Percentiles rank a stretch among this genome's conserved stretches.
phyloP scores from a whole-genome alignment of 2,329 filamentous ascomycete species.

The Sporothrix phasma region DNA sequence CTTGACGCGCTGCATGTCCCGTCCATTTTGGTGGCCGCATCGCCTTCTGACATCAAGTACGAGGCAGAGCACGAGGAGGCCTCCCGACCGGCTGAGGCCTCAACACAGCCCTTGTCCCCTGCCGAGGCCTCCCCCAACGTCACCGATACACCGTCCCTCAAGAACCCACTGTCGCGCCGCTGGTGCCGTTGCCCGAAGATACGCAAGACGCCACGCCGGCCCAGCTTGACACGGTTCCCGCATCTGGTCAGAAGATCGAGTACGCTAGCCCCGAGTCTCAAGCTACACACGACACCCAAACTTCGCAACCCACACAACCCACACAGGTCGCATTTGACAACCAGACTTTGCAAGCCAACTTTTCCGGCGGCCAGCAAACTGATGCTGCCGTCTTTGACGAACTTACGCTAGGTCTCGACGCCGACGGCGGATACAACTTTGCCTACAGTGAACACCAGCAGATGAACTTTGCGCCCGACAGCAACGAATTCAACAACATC shows the following conservation, averaged over 20 bases:
- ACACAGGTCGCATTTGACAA: not conserved
- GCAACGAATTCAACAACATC: not conserved
- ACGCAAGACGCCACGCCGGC: not conserved
- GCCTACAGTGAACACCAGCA: not conserved
- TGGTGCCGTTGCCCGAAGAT: not conserved
- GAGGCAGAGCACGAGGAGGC: conserved; percentile 1
- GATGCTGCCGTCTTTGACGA: conserved; percentile 1
- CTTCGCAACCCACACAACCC: not conserved
- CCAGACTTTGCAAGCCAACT: not conserved
- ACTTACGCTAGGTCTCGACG: conserved; percentile 5
- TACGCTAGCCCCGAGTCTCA: conserved; percentile 6
- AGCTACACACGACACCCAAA: not conserved
- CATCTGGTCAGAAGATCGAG: conserved; percentile 8
- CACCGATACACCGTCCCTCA: not conserved
- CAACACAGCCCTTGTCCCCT: not conserved
- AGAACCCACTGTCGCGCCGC: not conserved
- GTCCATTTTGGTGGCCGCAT: conserved; percentile 1
- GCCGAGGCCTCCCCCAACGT: not conserved
- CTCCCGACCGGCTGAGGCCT: not conserved
- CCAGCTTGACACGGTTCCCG: not conserved
- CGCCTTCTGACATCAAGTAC: not conserved
- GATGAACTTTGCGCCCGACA: not conserved
- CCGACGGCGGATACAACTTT: conserved; percentile 9
- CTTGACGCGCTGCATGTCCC: not conserved
- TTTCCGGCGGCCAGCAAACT: not conserved